These are phyloP conservation scores for Striga asiatica DNA, from an alignment of 257 asterid species.

Conservation along the genomic window DNA sequence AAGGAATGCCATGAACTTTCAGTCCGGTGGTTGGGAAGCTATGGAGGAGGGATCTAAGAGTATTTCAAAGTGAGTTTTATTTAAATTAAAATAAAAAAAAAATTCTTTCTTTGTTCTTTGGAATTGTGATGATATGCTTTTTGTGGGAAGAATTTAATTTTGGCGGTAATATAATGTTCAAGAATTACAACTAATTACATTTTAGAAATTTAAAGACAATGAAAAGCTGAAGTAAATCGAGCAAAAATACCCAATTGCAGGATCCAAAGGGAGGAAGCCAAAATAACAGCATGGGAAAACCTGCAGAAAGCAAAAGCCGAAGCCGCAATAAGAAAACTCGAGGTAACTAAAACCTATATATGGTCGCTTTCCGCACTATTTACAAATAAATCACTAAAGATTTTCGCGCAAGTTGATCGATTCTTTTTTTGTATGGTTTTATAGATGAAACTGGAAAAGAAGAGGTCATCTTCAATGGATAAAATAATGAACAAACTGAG, in stretches of 20 bases:
- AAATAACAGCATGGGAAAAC: slow-evolving; percentile 71
- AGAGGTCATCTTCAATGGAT: slow-evolving; percentile 91
- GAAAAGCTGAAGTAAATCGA: too few species aligned
- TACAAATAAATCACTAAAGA: neutral
- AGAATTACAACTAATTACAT: too few species aligned
- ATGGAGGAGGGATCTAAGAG: slow-evolving; percentile 44
- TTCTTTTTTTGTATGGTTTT: slow-evolving; percentile 9
- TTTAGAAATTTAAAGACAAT: too few species aligned
- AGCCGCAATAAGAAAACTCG: slow-evolving; percentile 62
- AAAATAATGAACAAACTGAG: slow-evolving; percentile 78
- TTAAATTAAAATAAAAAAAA: neutral
- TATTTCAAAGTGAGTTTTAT: slow-evolving; percentile 45
- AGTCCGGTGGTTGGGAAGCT: slow-evolving; percentile 51
- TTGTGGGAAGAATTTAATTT: too few species aligned
- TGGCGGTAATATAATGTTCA: too few species aligned
- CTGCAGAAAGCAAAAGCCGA: slow-evolving; percentile 83
- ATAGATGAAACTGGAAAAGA: slow-evolving; percentile 94
- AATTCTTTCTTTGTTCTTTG: neutral
- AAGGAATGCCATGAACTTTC: slow-evolving; percentile 46
- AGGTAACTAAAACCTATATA: slow-evolving; percentile 24
- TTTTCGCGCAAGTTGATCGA: neutral
- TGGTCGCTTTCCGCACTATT: neutral
- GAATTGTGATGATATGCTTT: too few species aligned
- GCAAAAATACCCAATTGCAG: slow-evolving; percentile 27
- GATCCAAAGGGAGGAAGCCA: slow-evolving; percentile 59